A percentile compares a stretch with the other conserved stretches of the same genome.
phyloP scores from a whole-genome alignment of 768 basidiomycete species.

The Kwoniella sp. region DNA sequence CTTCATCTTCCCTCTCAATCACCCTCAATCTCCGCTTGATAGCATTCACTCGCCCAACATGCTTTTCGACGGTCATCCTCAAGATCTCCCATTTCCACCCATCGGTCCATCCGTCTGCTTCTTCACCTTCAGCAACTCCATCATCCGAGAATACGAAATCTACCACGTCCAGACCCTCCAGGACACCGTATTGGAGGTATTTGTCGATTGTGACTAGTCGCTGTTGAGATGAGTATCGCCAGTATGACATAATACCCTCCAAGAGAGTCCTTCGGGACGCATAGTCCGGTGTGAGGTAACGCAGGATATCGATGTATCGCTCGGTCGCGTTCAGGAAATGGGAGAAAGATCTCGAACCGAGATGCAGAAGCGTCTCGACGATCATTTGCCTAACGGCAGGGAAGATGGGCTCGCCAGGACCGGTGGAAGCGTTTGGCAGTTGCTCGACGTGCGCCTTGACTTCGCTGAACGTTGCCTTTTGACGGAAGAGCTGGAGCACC shows the following conservation, averaged over 20 bases:
- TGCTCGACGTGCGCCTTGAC: constrained; percentile 73
- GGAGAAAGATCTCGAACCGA: constrained; percentile 93
- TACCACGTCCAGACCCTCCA: constrained; percentile 90
- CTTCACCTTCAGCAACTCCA: constrained; percentile 56
- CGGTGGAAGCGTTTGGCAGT: constrained; percentile 68
- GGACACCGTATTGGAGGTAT: constrained; percentile 96
- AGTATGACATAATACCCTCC: constrained; percentile 71
- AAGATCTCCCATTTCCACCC: constrained; percentile 79
- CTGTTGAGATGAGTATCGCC: constrained; percentile 83
- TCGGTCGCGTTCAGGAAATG: constrained; percentile 98
- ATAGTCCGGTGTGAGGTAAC: constrained; percentile 65
- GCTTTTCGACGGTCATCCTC: constrained; percentile 80
- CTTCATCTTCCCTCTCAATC: constrained; percentile 85
- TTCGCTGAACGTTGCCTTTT: constrained; percentile 65
- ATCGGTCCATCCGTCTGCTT: constrained; percentile 56
- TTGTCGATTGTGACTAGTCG: constrained; percentile 93
- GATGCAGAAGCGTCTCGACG: constrained; percentile 82
- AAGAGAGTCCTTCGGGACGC: constrained; percentile 63
- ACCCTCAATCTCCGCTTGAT: constrained; percentile 72
- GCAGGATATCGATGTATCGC: constrained; percentile 68
- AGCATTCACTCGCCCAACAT: constrained; percentile 80
- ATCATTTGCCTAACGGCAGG: constrained; percentile 72
- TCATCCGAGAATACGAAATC: constrained; percentile 68
- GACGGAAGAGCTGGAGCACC: constrained; percentile 77
- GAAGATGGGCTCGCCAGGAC: constrained; percentile 68